Percentiles rank a stretch among this genome's conserved stretches.
These are phyloP conservation scores for Heliosperma pusillum DNA, from an alignment of 148 eudicot genomes.

Conservation along the genomic window DNA sequence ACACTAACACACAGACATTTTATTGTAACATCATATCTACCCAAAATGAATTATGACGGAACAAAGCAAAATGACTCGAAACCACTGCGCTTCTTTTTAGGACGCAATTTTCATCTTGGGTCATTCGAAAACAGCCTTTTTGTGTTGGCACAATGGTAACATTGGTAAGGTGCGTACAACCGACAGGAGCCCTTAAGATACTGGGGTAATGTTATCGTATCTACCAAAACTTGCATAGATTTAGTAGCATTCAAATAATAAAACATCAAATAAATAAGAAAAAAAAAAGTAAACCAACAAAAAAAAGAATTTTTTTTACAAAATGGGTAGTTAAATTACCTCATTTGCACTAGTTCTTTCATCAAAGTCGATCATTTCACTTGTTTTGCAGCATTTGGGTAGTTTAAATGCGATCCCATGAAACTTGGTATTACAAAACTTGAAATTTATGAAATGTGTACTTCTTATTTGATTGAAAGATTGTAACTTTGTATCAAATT, in stretches of 20 bases:
- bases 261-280: no score
- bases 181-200: no score
- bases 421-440: neutral
- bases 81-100: no score
- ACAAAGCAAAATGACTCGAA: no score
- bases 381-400: constrained; percentile 21
- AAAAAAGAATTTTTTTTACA: neutral
- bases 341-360: constrained; percentile 75
- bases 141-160: no score
- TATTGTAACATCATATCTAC: neutral
- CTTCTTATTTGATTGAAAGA: constrained; percentile 9
- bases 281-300: neutral
- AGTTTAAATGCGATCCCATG: neutral
- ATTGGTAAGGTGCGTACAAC: no score
- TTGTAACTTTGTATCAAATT: constrained; percentile 10
- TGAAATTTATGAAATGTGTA: constrained; percentile 20
- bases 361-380: constrained; percentile 40
- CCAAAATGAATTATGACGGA: no score
- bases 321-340: constrained; percentile 38
- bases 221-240: neutral
- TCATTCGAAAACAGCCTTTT: no score
- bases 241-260: no score
- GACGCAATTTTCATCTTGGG: no score
- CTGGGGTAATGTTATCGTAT: neutral
- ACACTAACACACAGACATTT: neutral